phyloP scores from a whole-genome alignment of 176 grass and related monocot species.

The Eragrostis nindensis region DNA sequence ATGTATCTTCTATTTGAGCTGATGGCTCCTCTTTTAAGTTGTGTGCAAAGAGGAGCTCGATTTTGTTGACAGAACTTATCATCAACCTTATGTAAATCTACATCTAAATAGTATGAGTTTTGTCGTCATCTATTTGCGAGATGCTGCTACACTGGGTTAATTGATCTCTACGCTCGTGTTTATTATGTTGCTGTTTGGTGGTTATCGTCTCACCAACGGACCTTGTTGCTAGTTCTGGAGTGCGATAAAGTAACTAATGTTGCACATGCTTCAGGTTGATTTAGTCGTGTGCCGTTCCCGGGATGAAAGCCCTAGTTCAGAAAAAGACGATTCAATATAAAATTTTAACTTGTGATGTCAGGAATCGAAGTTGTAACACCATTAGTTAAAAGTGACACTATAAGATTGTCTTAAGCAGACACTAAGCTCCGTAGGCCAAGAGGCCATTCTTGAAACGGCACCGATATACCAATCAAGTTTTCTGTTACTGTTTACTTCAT shows the following conservation, averaged over 20 bases:
- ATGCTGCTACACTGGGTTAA: neutral
- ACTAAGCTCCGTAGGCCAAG: too few relatives aligned
- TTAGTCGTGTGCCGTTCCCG: too few relatives aligned
- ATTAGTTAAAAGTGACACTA: too few relatives aligned
- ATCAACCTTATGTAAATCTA: conserved; percentile 41
- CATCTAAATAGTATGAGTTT: conserved; percentile 55
- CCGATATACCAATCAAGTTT: too few relatives aligned
- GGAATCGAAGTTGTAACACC: too few relatives aligned
- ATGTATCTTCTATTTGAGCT: conserved; percentile 44
- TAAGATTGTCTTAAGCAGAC: too few relatives aligned
- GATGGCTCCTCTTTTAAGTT: conserved; percentile 44
- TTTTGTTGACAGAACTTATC: conserved; percentile 57
- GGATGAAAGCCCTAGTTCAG: too few relatives aligned
- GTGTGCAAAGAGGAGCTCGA: conserved; percentile 55
- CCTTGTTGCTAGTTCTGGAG: neutral
- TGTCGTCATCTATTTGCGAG: conserved; percentile 19
- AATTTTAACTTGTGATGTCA: too few relatives aligned
- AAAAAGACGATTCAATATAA: too few relatives aligned
- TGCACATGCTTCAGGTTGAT: neutral
- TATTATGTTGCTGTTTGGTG: neutral
- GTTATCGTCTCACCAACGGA: neutral
- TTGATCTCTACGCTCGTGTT: neutral
- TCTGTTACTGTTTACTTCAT: too few relatives aligned
- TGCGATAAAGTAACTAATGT: neutral
- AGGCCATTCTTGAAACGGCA: too few relatives aligned